These are phyloP conservation scores for Hyaloperonospora arabidopsidis DNA, from an alignment of 352 stramenopile species.

Conservation along the genomic window DNA sequence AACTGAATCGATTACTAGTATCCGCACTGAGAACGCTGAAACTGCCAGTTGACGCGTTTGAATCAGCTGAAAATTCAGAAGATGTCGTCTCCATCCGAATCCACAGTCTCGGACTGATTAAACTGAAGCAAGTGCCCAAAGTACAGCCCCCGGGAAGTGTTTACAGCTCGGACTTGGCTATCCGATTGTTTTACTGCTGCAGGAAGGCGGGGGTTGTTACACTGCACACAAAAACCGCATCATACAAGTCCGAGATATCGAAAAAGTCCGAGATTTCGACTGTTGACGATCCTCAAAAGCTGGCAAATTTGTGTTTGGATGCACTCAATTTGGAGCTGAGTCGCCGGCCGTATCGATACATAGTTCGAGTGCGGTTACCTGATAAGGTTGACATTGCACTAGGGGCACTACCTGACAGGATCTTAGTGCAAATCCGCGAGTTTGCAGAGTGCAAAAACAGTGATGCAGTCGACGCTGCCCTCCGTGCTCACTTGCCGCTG, in stretches of 20 bases:
- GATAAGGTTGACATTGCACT: conserved; percentile 11
- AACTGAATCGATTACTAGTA: conserved; percentile 15
- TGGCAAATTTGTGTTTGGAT: conserved; percentile 27
- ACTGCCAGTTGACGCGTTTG: conserved; percentile 12
- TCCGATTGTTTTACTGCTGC: conserved; percentile 25
- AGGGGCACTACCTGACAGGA: conserved; percentile 28
- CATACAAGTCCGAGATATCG: conserved; percentile 13
- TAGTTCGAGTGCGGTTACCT: conserved; percentile 29
- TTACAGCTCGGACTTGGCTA: conserved; percentile 23
- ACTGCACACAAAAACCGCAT: conserved; percentile 8
- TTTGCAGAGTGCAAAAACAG: conserved; percentile 19
- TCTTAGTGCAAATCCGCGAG: conserved; percentile 43
- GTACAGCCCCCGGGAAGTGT: conserved; percentile 24
- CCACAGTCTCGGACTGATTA: conserved; percentile 10
- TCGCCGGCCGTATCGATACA: conserved; percentile 13
- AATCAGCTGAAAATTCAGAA: conserved; percentile 3
- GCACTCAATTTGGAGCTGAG: conserved; percentile 22
- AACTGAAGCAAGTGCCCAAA: conserved; percentile 22
- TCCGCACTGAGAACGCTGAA: conserved; percentile 7
- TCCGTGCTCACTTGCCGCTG: conserved; percentile 19
- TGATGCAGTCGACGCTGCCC: conserved; percentile 6
- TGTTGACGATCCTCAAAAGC: conserved; percentile 21
- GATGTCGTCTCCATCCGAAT: conserved; percentile 7
- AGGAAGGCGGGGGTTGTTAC: conserved; percentile 11
- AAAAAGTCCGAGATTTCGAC: conserved; percentile 10